These are phyloP conservation scores for Cordyceps cateniannulata DNA, from an alignment of 2,329 filamentous ascomycete species.

Conservation along the genomic window DNA sequence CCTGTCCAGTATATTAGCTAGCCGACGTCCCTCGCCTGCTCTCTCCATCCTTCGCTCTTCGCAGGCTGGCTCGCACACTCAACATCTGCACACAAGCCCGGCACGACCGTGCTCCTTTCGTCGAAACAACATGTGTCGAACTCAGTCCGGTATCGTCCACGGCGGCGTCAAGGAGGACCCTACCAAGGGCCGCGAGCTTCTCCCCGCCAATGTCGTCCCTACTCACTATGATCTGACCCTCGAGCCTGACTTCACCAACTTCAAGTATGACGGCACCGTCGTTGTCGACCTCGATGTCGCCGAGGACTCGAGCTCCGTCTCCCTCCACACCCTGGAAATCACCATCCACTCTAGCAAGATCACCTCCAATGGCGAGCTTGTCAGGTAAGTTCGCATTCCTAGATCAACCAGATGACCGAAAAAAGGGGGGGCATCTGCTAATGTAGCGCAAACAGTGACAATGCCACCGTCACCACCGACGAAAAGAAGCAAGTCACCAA, in stretches of 20 bases:
- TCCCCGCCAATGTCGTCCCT: slow-evolving; percentile 90
- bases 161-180: slow-evolving; percentile 25
- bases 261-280: slow-evolving; percentile 80
- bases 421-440: not conserved
- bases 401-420: not conserved
- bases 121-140: slow-evolving; percentile 63
- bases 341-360: slow-evolving; percentile 63
- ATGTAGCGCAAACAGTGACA: slow-evolving; percentile 14
- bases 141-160: slow-evolving; percentile 28
- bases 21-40: not conserved
- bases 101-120: slow-evolving; percentile 66
- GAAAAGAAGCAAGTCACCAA: slow-evolving; percentile 75
- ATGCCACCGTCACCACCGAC: slow-evolving; percentile 63
- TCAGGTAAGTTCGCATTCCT: slow-evolving; percentile 32
- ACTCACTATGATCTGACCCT: slow-evolving; percentile 85
- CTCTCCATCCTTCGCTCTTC: not conserved
- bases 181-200: slow-evolving; percentile 59
- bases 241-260: slow-evolving; percentile 83
- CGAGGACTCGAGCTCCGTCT: slow-evolving; percentile 77
- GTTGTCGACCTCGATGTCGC: slow-evolving; percentile 80
- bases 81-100: slow-evolving; percentile 14
- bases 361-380: slow-evolving; percentile 39
- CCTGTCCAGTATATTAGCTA: slow-evolving; percentile 7
- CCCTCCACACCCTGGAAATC: slow-evolving; percentile 81
- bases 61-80: not conserved